A percentile compares a stretch with the other conserved stretches of the same genome.
Conservation (phyloP, 768 basidiomycete genomes). For the Trametes coccinea region DNA sequence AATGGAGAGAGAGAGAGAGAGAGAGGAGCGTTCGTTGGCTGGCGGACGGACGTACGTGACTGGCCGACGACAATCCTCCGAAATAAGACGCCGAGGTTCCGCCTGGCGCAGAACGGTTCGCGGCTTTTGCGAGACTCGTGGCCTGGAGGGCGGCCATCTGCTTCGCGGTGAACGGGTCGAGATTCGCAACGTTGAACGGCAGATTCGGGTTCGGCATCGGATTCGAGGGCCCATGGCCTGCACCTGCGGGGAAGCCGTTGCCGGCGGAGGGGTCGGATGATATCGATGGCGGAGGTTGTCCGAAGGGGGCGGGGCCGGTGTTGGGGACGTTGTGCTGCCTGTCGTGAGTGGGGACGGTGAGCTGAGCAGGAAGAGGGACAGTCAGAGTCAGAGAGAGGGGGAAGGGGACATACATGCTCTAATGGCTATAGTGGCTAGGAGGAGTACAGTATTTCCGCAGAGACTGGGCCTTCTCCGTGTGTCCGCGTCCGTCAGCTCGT, state of each 20-base stretch:
- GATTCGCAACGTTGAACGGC: slow-evolving; percentile 37
- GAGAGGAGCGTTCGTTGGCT: slow-evolving; percentile 23
- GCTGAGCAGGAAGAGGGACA: neutral
- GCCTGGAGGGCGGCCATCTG: slow-evolving; percentile 80
- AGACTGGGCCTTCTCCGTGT: too few relatives aligned
- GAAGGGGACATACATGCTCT: too few relatives aligned
- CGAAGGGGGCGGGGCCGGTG: slow-evolving; percentile 2
- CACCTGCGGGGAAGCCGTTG: neutral
- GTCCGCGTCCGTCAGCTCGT: too few relatives aligned
- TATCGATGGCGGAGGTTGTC: slow-evolving; percentile 6
- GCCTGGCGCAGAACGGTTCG: slow-evolving; percentile 48
- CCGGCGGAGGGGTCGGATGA: slow-evolving; percentile 2
- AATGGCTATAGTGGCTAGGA: too few relatives aligned
- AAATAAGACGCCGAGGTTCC: slow-evolving; percentile 67
- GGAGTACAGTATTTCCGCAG: too few relatives aligned
- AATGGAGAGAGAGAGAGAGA: neutral
- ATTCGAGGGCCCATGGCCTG: too few relatives aligned
- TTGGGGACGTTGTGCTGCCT: slow-evolving; percentile 23
- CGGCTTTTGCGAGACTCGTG: slow-evolving; percentile 59
- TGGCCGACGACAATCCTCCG: slow-evolving; percentile 49
- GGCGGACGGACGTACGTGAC: neutral
- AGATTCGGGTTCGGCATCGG: neutral
- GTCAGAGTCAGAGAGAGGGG: too few relatives aligned
- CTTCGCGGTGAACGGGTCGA: slow-evolving; percentile 72
- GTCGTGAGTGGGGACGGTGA: neutral